Evolutionary conservation across 2,329 filamentous ascomycete genomes (phyloP), one percentile per base, ranked within the genome.

Genomic region (Celoporthe dispersa): DNA sequence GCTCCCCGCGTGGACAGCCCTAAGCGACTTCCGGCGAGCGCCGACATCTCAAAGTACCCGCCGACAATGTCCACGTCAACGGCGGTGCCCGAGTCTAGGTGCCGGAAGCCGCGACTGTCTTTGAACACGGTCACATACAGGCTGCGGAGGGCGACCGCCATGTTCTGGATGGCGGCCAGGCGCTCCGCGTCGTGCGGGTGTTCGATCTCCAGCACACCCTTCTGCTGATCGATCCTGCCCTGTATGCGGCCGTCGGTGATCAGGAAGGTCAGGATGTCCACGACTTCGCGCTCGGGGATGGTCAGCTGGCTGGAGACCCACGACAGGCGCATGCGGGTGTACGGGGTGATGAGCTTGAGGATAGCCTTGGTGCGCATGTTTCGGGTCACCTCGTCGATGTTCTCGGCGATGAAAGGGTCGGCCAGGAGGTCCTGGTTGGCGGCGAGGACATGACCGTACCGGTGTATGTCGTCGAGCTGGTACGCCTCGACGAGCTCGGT

Each of bases 301-400:
- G 92, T 92, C 73, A 99, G 91, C 76, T 95, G 91, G 76, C 91
- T 91, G 37, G 94, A 94, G 75, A 99, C 94, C 86, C 97, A 97
- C 28, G 86, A 85, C 33, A 98, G 84, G 73, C 92, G 93, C 88
- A 98, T 97, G 66, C 94, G 90, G 7, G 93, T 97, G 84, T 98
- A 99, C 0, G 96, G 96, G 5, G 94, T 94, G 73, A 98, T 96
- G 33, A 98, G 86, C 82, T 96, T 97, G 73, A 97, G 84, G 12
- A 98, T 90, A 1, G 94, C 95, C 85, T 98, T 98, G 74, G 94
- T 98, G 68, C 96, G 92, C 92, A 99, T 97, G 80, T 96, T 98
- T 59, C 96, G 92, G 66, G 95, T 99, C 69, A 99, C 95, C 82
- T 99, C 96, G 80, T 98, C 96, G 75, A 99, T 99, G 79, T 99